Evolutionary conservation across 441 rosid species (phyloP).

Genomic region (Cnidoscolus chayamansa): DNA sequence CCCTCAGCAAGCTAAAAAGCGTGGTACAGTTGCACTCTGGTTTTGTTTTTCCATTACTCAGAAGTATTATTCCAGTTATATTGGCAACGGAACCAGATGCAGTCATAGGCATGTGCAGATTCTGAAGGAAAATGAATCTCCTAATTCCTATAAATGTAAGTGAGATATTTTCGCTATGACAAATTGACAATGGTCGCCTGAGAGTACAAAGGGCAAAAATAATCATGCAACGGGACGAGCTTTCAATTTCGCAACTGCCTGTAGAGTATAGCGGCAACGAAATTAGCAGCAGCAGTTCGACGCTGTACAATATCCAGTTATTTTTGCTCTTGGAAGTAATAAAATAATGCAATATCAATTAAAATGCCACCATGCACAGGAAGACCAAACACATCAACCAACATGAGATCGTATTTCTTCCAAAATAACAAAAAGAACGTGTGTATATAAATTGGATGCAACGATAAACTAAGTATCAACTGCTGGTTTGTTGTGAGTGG

Average conservation of each 20-base stretch:
- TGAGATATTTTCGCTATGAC: no score
- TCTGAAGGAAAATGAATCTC: constrained; percentile 5
- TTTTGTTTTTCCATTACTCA: constrained; percentile 34
- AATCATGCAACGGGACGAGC: neutral
- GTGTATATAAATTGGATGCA: no score
- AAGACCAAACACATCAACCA: no score
- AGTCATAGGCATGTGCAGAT: neutral
- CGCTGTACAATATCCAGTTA: neutral
- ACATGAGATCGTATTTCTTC: neutral
- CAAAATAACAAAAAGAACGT: neutral
- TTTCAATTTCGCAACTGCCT: neutral
- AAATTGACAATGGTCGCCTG: no score
- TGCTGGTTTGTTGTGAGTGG: neutral
- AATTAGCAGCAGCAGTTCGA: no score
- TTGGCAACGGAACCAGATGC: constrained; percentile 8
- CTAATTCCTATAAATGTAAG: neutral
- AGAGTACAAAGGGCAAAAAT: neutral
- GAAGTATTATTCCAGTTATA: constrained; percentile 28
- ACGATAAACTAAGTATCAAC: neutral
- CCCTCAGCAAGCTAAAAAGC: constrained; percentile 31
- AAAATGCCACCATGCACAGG: no score
- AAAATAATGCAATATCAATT: neutral
- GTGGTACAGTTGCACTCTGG: constrained; percentile 31
- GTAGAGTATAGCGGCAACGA: no score
- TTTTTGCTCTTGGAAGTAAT: neutral